Evolutionary conservation across 1,284 basidiomycete species (phyloP).

Genomic region (Pyrrhoderma noxium): DNA sequence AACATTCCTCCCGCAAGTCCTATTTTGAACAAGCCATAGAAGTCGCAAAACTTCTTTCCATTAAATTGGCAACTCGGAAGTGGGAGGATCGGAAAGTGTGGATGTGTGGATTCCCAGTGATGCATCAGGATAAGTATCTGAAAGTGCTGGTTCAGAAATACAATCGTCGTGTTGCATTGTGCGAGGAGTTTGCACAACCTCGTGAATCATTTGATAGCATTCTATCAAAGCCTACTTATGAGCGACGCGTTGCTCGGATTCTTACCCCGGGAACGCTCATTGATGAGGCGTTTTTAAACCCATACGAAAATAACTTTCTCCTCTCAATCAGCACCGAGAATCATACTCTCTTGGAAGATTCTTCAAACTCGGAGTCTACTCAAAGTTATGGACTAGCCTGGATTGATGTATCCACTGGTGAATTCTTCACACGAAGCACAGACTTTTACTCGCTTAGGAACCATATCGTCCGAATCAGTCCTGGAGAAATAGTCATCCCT

Average conservation of each 20-base stretch:
- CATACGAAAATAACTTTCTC: conserved; percentile 83
- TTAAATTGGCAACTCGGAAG: conserved; percentile 70
- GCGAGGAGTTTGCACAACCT: conserved; percentile 75
- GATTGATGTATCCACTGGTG: conserved; percentile 94
- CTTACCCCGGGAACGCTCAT: conserved; percentile 90
- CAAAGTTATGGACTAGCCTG: conserved; percentile 64
- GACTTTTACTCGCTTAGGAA: conserved; percentile 59
- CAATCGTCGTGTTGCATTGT: conserved; percentile 81
- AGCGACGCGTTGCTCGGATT: conserved; percentile 75
- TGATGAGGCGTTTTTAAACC: conserved; percentile 81
- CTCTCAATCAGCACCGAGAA: conserved; percentile 46
- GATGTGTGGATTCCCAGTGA: conserved; percentile 89
- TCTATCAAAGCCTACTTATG: conserved; percentile 51
- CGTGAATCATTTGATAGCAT: conserved; percentile 22
- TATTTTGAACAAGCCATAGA: conserved; percentile 88
- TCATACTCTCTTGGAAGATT: background rate
- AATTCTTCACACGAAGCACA: conserved; percentile 74
- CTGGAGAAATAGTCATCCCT: conserved; percentile 77
- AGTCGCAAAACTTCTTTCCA: conserved; percentile 69
- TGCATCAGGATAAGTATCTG: conserved; percentile 79
- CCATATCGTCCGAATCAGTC: conserved; percentile 76
- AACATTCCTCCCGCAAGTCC: conserved; percentile 45
- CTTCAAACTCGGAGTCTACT: background rate
- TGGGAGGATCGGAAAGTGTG: conserved; percentile 63
- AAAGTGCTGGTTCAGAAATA: conserved; percentile 80